A percentile compares a stretch with the other conserved stretches of the same genome.
Conservation (phyloP, 2,329 filamentous ascomycete species). For the Nigrograna mackinnonii region DNA sequence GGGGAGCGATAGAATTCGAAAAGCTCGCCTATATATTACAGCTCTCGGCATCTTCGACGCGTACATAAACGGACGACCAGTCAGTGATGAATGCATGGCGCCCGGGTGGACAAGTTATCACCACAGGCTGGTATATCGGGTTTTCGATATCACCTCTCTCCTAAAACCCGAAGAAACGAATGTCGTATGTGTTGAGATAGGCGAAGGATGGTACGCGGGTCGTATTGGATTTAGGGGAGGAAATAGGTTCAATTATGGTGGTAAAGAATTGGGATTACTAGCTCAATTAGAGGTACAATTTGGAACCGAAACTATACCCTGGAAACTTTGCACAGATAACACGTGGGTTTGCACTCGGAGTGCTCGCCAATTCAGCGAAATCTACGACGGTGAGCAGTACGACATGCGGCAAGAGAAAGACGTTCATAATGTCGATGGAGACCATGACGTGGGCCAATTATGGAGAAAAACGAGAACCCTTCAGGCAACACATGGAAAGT, state of each 20-base stretch:
- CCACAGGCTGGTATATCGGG: slow-evolving; percentile 56
- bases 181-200: neutral
- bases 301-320: neutral
- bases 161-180: slow-evolving; percentile 21
- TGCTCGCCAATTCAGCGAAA: neutral
- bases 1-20: neutral
- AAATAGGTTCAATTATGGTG: neutral
- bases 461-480: neutral
- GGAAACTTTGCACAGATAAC: neutral
- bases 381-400: slow-evolving; percentile 2
- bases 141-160: slow-evolving; percentile 53
- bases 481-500: slow-evolving; percentile 33
- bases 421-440: neutral
- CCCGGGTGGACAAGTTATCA: slow-evolving; percentile 59
- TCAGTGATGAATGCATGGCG: slow-evolving; percentile 36
- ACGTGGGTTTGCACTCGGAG: neutral
- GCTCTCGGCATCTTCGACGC: slow-evolving; percentile 12
- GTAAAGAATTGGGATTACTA: neutral
- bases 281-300: slow-evolving; percentile 1
- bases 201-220: neutral
- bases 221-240: neutral
- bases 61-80: slow-evolving; percentile 11
- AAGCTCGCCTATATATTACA: slow-evolving; percentile 12
- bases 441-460: too few species aligned
- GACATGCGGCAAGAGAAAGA: slow-evolving; percentile 19